phyloP scores from a whole-genome alignment of 345 rosid species.

The Sonneratia caseolaris region DNA sequence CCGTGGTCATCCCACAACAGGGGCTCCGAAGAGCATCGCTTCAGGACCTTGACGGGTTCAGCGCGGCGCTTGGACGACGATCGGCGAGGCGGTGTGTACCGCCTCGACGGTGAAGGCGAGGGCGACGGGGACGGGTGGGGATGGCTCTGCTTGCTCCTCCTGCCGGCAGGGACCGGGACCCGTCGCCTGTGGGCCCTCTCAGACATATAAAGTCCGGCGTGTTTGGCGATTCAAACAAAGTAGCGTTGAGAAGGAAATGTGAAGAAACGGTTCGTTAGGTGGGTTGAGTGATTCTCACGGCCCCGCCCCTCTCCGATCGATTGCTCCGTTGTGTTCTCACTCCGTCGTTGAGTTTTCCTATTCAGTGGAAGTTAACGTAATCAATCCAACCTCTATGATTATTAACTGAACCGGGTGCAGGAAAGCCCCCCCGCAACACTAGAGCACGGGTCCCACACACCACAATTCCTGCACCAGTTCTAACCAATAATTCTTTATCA shows the following conservation, averaged over 20 bases:
- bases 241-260: no score
- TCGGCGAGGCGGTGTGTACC: conserved; percentile 18
- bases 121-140: conserved; percentile 8
- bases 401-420: background rate
- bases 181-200: conserved; percentile 23
- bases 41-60: conserved; percentile 22
- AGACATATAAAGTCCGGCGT: conserved; percentile 23
- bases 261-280: background rate
- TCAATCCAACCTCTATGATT: background rate
- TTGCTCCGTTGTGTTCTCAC: background rate
- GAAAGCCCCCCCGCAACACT: background rate
- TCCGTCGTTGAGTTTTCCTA: background rate
- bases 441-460: background rate
- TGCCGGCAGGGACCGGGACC: conserved; percentile 11
- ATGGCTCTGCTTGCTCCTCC: conserved; percentile 11
- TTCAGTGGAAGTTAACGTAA: background rate
- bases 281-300: background rate
- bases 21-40: conserved; percentile 65
- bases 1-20: conserved; percentile 15
- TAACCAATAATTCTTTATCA: no score
- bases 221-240: background rate
- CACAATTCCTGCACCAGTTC: no score
- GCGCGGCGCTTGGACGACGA: conserved; percentile 16
- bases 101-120: conserved; percentile 23
- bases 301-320: background rate